Evolutionary conservation across 2,329 filamentous ascomycete species (phyloP), one percentile per base, ranked within the genome.

Genomic region (Trichoderma gracile): DNA sequence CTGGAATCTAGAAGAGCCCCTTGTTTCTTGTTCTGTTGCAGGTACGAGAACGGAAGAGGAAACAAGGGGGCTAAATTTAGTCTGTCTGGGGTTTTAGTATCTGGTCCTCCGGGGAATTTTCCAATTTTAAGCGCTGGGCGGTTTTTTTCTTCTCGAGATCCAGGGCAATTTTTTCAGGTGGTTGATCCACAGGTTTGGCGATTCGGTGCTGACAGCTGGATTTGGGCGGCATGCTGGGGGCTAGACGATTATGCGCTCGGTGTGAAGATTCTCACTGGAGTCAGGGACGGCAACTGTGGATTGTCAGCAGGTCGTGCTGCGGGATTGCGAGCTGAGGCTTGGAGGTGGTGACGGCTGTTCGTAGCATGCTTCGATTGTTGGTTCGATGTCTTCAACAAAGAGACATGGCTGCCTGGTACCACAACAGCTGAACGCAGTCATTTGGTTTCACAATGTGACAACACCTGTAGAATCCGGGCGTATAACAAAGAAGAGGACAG

Each of bases 1-100:
- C 33, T 38, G 12, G 33, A 38, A 38, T 38, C 33, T 38, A 14
- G 3, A 9, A 52, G 15, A 52, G 25, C 25, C 49, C 49, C 49
- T 45, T 45, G 58, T 62, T 62, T 62, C 58, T 62, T 46, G 58
- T 62, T 62, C 23, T 50, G 49, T 53, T 62, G 43, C 58, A 27
- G 33, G 33, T 38, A 38, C 10, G 15, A 15, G 58, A 43, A 53
- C 38, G 49, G 49, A 38, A 27, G 21, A 23, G 23, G 38, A 17
- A 42, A 8, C 7, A 23, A 40, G 57, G 56, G 45, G n/a, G 56
- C n/a, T 43, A 52, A 60, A 60, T 60, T 52, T 43, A 60, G 23
- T 38, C 10, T 38, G 33, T 38, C 33, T 9, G 33, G 33, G 33
- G 33, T 5, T 9, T 10, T 33, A 38, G 12, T 38, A 38, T 38